Evolutionary conservation across 345 rosid genomes (phyloP), one percentile per base, ranked within the genome.

Genomic region (Salix viminalis): DNA sequence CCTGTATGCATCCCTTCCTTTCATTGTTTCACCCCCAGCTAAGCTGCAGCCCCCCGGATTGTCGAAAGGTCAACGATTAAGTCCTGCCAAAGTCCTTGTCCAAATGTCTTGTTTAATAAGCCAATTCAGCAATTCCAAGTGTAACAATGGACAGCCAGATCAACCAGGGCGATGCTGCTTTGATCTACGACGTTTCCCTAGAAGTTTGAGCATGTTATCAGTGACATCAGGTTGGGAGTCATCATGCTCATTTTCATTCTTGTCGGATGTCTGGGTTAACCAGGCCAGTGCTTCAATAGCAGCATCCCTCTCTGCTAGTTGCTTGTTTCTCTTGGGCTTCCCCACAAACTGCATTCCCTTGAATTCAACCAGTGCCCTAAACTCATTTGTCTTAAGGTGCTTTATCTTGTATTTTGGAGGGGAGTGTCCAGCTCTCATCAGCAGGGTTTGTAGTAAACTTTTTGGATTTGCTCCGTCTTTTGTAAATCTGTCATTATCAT

Each of bases 301-400:
- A 70, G 99, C 99, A 75, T 93, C 98, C 79, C 94, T 88, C 90
- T 96, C 99, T 1, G 99, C 97, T 1, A 91, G 88, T 76, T 93
- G 97, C 87, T 96, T 96, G 86, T 91, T 96, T 79, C 82, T 91
- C 88, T 84, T 91, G 41, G 99, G 97, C 76, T 96, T 96, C 48
- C 98, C 99, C 0, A 96, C 94, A 75, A 96, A 96, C 58, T 96
- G 99, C 97, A 96, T 93, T 13, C 98, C 99, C 81, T 93, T 93
- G 84, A 96, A 93, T 82, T 96, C 99, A 26, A 90, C 96, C 14
- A 96, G 90, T 19, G 98, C 96, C 75, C 98, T 86, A 73, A 90
- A 96, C 87, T 96, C 99, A 46, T 96, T 93, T 0, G 97, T 90
- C 85, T 93, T 91, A 14, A 96, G 92, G 81, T 93, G 99, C 84